Base-by-base conservation (phyloP, 176 grass and related monocot species). In the Carex cristatella region DNA sequence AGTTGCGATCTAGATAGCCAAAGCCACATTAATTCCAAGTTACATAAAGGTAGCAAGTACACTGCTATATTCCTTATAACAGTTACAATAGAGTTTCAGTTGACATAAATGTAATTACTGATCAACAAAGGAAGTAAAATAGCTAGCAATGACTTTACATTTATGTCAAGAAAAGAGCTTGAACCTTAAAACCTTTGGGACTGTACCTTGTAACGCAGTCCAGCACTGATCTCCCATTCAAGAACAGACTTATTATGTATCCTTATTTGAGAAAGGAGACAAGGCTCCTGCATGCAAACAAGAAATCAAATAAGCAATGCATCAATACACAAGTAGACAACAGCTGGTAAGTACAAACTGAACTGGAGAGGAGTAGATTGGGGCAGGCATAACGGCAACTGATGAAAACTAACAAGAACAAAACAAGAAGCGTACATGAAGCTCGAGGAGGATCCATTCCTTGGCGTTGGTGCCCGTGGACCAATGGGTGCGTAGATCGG, bases 161-260 rank as follows among this genome's bases (percentile, higher is more conserved):
- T 69, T 16, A 3, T 42, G 61, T 23, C 19, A 5, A 69, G 31
- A 69, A 69, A 40, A 38, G 14, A 18, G 7, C 61, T 63, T 63
- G 16, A 69, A 18, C 1, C 5, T 8, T 8, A 42, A 42, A 42
- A 40, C 15, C 15, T 70, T 68, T 42, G 14, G n/a, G 33, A 70
- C 35, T 42, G 13, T 44, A 90, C 88, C 88, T 94, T 98, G 89
- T 85, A 98, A 1, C 91, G 92, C 80, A 98, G 80, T 4, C 95
- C 95, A 18, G 88, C 93, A 32, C 90, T 93, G 85, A 98, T 88
- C 86, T 98, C 95, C 95, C 95, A 98, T 72, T 98, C 92, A 23
- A 93, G 88, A 78, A 98, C 95, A 76, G 95, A 94, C 81, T 98
- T 98, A 87, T 98, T 94, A 86, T 98, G 93, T 83, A 98, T 94